A percentile compares a stretch with the other conserved stretches of the same genome.
Conservation (phyloP, 441 rosid genomes). For the Geranium incanum region DNA sequence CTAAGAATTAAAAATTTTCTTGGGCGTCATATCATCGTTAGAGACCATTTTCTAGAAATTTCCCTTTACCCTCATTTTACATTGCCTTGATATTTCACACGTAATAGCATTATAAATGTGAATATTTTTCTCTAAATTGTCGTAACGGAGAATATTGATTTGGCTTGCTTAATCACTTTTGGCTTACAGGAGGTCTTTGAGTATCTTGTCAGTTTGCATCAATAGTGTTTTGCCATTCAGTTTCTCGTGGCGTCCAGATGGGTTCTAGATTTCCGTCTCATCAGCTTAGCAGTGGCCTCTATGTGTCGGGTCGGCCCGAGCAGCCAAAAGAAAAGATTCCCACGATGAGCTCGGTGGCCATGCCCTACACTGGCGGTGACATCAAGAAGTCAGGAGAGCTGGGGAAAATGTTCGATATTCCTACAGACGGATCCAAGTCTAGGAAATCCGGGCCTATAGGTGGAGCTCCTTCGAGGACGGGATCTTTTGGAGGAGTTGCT, state of each 20-base stretch:
- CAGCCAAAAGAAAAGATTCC: constrained; percentile 93
- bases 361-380: constrained; percentile 97
- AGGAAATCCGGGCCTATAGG: constrained; percentile 93
- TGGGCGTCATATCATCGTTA: not conserved
- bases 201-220: constrained; percentile 16
- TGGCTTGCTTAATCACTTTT: constrained; percentile 2
- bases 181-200: constrained; percentile 31
- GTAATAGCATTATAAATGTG: not conserved
- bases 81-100: not conserved
- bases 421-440: constrained; percentile 66
- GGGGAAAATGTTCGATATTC: constrained; percentile 92
- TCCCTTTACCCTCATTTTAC: not conserved
- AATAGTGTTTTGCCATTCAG: constrained; percentile 18
- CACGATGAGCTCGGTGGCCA: constrained; percentile 88
- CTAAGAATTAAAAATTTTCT: not conserved
- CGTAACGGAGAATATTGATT: not conserved
- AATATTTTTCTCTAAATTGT: not conserved
- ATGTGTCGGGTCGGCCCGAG: constrained; percentile 92
- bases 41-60: not conserved
- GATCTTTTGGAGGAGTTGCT: constrained; percentile 86
- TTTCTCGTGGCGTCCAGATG: constrained; percentile 40
- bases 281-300: constrained; percentile 89
- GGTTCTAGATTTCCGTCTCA: constrained; percentile 95
- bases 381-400: constrained; percentile 86
- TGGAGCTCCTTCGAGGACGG: constrained; percentile 76